Conservation (phyloP, 768 basidiomycete species). For the Lactifluus pinguis region DNA sequence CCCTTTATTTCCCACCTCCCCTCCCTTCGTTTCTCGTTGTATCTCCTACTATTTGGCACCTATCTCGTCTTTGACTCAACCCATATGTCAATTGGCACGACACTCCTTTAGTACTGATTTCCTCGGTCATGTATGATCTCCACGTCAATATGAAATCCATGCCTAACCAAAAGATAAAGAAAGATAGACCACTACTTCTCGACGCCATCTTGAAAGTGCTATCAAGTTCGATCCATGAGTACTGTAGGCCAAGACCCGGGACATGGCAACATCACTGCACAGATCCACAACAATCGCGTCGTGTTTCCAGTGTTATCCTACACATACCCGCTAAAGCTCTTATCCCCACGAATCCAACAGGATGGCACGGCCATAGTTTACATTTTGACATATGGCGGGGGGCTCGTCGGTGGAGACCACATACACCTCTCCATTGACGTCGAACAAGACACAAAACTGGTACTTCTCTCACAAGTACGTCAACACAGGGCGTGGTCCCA, state of each 20-base stretch:
- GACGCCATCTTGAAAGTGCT: neutral
- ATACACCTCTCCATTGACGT: slow-evolving; percentile 57
- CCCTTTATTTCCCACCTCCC: neutral
- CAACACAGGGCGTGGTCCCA: no score
- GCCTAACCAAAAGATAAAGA: neutral
- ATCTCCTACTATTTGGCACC: neutral
- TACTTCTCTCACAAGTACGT: slow-evolving; percentile 77
- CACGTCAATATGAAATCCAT: slow-evolving; percentile 8
- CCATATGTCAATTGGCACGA: neutral
- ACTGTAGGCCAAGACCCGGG: slow-evolving; percentile 29
- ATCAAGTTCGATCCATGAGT: slow-evolving; percentile 2
- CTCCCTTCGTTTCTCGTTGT: slow-evolving; percentile 1
- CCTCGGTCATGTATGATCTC: slow-evolving; percentile 5
- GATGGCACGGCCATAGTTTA: slow-evolving; percentile 61
- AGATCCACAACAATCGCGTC: slow-evolving; percentile 43
- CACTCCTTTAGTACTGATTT: slow-evolving; percentile 15
- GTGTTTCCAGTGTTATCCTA: slow-evolving; percentile 69
- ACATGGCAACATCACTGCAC: slow-evolving; percentile 48
- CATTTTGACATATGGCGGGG: slow-evolving; percentile 82
- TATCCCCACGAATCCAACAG: slow-evolving; percentile 54
- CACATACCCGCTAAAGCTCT: slow-evolving; percentile 80
- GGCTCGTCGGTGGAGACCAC: slow-evolving; percentile 79
- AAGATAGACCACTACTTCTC: neutral
- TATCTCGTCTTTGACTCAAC: slow-evolving; percentile 3
- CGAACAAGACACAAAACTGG: slow-evolving; percentile 44